phyloP scores from a whole-genome alignment of 2,329 filamentous ascomycete genomes.

The Fusarium sp. region DNA sequence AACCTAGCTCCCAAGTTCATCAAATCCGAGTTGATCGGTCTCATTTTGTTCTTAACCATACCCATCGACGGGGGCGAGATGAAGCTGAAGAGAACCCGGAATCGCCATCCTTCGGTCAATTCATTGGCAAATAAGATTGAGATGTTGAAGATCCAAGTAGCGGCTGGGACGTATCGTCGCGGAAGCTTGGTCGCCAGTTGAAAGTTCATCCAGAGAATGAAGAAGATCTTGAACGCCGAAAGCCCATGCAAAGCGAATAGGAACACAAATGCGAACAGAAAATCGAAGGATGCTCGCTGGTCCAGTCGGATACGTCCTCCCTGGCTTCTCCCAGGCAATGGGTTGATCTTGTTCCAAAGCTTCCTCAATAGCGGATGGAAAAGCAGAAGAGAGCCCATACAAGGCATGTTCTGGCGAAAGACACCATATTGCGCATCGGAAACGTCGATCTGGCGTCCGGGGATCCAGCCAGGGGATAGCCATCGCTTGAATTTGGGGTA shows the following conservation, averaged over 20 bases:
- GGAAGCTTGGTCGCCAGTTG: slow-evolving; percentile 81
- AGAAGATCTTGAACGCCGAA: slow-evolving; percentile 84
- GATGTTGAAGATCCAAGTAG: slow-evolving; percentile 93
- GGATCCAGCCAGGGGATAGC: slow-evolving; percentile 89
- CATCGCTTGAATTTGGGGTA: slow-evolving; percentile 81
- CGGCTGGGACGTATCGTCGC: slow-evolving; percentile 76
- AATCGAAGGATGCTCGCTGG: slow-evolving; percentile 86
- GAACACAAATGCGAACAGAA: slow-evolving; percentile 84
- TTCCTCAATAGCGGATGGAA: slow-evolving; percentile 85
- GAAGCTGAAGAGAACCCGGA: slow-evolving; percentile 72
- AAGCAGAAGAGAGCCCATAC: slow-evolving; percentile 79
- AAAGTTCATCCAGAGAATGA: slow-evolving; percentile 87
- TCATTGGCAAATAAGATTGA: slow-evolving; percentile 91
- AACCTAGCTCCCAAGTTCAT: slow-evolving; percentile 78
- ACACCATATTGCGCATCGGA: slow-evolving; percentile 89
- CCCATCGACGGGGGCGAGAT: slow-evolving; percentile 57
- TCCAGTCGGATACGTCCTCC: slow-evolving; percentile 72
- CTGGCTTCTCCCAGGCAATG: slow-evolving; percentile 53
- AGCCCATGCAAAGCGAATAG: slow-evolving; percentile 86
- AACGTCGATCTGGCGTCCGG: slow-evolving; percentile 91
- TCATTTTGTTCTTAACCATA: slow-evolving; percentile 47
- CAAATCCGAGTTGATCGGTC: slow-evolving; percentile 58
- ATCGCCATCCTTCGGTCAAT: slow-evolving; percentile 81
- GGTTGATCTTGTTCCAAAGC: slow-evolving; percentile 73
- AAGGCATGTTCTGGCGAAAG: slow-evolving; percentile 89